These are phyloP conservation scores for Acephala macrosclerotiorum DNA, from an alignment of 2,329 filamentous ascomycete genomes.

Conservation along the genomic window DNA sequence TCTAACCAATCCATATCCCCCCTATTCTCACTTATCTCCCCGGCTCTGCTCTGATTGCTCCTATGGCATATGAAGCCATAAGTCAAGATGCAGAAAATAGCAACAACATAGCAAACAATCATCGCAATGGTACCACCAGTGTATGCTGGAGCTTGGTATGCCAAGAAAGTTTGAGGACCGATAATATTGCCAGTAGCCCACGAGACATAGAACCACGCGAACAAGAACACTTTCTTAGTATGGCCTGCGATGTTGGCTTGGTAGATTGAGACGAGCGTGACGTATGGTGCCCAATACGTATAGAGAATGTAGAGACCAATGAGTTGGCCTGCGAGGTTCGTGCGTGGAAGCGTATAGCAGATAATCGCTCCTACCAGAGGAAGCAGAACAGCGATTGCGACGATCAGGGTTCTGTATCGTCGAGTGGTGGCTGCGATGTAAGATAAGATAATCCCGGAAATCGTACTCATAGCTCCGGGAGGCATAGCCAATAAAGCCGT, in stretches of 20 bases:
- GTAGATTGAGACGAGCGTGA: constrained; percentile 26
- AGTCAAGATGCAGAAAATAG: constrained; percentile 11
- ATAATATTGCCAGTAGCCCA: constrained; percentile 69
- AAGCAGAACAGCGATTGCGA: constrained; percentile 42
- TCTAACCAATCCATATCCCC: constrained; percentile 17
- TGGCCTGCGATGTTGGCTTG: constrained; percentile 69
- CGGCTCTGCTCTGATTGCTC: neutral
- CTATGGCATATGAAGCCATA: constrained; percentile 27
- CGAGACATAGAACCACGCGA: constrained; percentile 68
- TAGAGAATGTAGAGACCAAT: constrained; percentile 48
- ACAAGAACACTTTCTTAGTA: constrained; percentile 69
- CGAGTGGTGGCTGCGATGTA: constrained; percentile 43
- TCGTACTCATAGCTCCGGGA: constrained; percentile 55
- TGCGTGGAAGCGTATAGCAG: constrained; percentile 43
- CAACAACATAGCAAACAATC: constrained; percentile 17
- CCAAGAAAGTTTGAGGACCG: constrained; percentile 66
- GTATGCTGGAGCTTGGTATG: constrained; percentile 63
- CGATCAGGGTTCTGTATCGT: constrained; percentile 43
- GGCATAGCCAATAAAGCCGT: constrained; percentile 61
- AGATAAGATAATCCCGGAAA: constrained; percentile 44
- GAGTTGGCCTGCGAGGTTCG: constrained; percentile 48
- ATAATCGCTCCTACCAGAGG: constrained; percentile 43
- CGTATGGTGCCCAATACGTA: constrained; percentile 44
- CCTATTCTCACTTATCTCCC: neutral
- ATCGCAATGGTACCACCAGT: constrained; percentile 34